Evolutionary conservation across 2,329 filamentous ascomycete species (phyloP), one percentile per base, ranked within the genome.

Genomic region (Phaeoacremonium minimum): DNA sequence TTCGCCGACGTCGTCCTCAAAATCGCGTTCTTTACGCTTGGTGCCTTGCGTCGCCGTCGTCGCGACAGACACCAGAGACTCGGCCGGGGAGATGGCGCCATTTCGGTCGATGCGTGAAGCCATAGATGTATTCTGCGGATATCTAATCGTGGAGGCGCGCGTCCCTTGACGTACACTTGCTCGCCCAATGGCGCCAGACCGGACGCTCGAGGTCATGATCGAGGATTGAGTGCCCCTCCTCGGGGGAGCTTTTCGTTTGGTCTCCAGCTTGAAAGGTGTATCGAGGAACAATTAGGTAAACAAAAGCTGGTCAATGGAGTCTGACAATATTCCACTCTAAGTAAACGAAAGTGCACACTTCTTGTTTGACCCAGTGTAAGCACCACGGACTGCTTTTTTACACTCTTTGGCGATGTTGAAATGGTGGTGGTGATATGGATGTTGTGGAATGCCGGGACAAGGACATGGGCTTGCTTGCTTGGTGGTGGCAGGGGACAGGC

Each of bases 21-120:
- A 91, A 26, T 94, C 87, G 53, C 87, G 78, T 50, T 93, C 87
- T 61, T 95, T 95, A 53, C 90, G 82, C 69, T 96, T 95, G 30
- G 71, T 73, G 16, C 80, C 77, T 19, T 72, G 62, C 35, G 73
- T 71, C 18, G 75, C 62, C 19, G 73, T 62, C 33, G 73, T 71
- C 16, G 75, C 64, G 18, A 71, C 62, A 4, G 85, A 84, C 35
- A 75, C 71, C 15, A 87, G 56, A 7, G 85, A 87, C 31, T 80
- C 78, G 41, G 85, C 77, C 5, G 88, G 87, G 5, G 90, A 91
- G 11, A 73, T 64, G 18, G 83, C 69, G 32, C 67, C 63, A 30
- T 52, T 53, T 15, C 64, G 60, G 18, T 64, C 60, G 31, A 59
- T 49, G 8, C 52, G 50, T 29, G 52, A 45, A 12, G 46, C 39